A percentile compares a stretch with the other conserved stretches of the same genome.
Evolutionary conservation across 495 filamentous ascomycete species (phyloP).

Genomic region (Aspergillus sclerotioniger): DNA sequence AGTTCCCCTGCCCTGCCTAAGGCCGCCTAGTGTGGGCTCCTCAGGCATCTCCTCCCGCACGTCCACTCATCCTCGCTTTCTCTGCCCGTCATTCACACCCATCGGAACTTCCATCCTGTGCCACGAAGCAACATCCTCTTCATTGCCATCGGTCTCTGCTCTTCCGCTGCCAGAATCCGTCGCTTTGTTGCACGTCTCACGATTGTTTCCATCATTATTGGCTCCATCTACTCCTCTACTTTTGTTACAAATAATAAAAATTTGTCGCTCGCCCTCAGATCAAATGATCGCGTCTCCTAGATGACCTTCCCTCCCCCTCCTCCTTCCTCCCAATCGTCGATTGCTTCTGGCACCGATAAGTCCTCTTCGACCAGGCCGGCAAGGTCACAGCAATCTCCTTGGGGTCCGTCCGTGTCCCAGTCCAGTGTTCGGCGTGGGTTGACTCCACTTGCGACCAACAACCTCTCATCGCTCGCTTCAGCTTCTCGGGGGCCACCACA

Average conservation of each 20-base stretch:
- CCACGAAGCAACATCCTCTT: slow-evolving; percentile 30
- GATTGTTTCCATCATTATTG: slow-evolving; percentile 6
- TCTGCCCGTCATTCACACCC: slow-evolving; percentile 24
- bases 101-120: slow-evolving; percentile 28
- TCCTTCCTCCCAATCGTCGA: slow-evolving; percentile 61
- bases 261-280: slow-evolving; percentile 46
- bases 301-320: slow-evolving; percentile 64
- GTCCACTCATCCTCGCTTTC: slow-evolving; percentile 27
- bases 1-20: slow-evolving; percentile 5
- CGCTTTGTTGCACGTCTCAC: slow-evolving; percentile 4
- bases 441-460: slow-evolving; percentile 60
- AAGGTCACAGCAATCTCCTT: slow-evolving; percentile 58
- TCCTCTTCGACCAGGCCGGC: slow-evolving; percentile 53
- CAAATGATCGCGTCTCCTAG: slow-evolving; percentile 63
- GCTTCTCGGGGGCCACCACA: slow-evolving; percentile 40
- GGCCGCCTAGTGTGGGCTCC: slow-evolving; percentile 13
- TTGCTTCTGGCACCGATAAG: slow-evolving; percentile 57
- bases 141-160: slow-evolving; percentile 20
- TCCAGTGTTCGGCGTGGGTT: slow-evolving; percentile 59
- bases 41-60: slow-evolving; percentile 24
- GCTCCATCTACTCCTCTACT: slow-evolving; percentile 18
- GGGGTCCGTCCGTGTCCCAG: slow-evolving; percentile 59
- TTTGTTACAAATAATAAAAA: slow-evolving; percentile 37
- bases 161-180: slow-evolving; percentile 16
- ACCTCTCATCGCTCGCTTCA: slow-evolving; percentile 46